Conservation (phyloP, 78 protist genomes). For the Protostelium mycophagum region DNA sequence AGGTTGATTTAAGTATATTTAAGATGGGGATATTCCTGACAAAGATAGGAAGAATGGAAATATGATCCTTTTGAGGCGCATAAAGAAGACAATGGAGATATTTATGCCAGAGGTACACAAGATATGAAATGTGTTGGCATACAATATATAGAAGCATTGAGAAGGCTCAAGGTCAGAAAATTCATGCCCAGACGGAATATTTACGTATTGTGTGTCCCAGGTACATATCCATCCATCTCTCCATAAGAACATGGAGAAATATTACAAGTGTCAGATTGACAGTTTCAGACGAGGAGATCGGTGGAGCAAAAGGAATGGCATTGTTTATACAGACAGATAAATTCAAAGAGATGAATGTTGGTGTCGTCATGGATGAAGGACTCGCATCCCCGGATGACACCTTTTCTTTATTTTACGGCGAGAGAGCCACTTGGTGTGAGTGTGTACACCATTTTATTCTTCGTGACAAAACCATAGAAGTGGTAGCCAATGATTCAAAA, state of each 20-base stretch:
- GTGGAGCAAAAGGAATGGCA: constrained; percentile 74
- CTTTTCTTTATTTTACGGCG: constrained; percentile 78
- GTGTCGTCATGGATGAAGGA: constrained; percentile 76
- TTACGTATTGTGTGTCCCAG: constrained; percentile 51
- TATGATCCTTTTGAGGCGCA: constrained; percentile 45
- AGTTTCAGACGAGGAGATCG: constrained; percentile 78
- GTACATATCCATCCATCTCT: not conserved
- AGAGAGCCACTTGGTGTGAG: constrained; percentile 69
- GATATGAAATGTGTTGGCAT: constrained; percentile 91
- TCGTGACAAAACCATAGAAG: not conserved
- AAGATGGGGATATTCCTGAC: too few species aligned
- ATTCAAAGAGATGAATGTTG: constrained; percentile 62
- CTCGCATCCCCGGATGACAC: constrained; percentile 58
- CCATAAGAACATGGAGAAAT: not conserved
- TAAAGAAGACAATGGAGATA: constrained; percentile 45
- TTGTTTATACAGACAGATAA: constrained; percentile 21
- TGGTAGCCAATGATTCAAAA: not conserved
- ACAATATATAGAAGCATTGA: constrained; percentile 62
- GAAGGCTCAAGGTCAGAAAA: constrained; percentile 10
- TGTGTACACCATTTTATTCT: not conserved
- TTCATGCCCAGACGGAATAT: constrained; percentile 16
- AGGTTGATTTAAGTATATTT: too few species aligned
- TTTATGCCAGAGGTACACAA: constrained; percentile 84
- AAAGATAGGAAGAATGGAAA: constrained; percentile 45
- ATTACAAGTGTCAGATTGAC: not conserved